Conservation (phyloP, 78 protist species). For the Protostelium mycophagum region DNA sequence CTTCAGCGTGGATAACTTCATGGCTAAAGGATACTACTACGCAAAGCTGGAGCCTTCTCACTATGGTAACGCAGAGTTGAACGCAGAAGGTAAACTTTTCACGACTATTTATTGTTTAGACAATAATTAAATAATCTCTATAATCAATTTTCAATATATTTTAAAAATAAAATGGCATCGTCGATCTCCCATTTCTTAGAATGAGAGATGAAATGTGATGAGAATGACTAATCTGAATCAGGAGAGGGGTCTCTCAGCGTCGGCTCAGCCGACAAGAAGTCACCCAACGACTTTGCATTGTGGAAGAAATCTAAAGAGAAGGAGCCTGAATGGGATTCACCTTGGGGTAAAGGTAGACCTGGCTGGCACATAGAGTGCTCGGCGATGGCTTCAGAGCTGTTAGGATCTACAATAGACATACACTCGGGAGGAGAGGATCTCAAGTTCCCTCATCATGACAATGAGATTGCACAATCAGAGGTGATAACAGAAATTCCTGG, state of each 20-base stretch:
- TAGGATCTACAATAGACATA: conserved; percentile 70
- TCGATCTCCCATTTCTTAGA: not conserved
- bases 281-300: conserved; percentile 78
- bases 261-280: conserved; percentile 24
- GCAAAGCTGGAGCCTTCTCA: conserved; percentile 76
- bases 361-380: conserved; percentile 99
- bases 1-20: conserved; percentile 68
- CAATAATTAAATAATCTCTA: too few species aligned
- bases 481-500: not conserved
- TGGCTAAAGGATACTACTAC: conserved; percentile 57
- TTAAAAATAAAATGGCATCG: not conserved
- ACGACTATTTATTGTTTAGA: too few species aligned
- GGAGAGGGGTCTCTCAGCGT: conserved; percentile 26
- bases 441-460: conserved; percentile 99
- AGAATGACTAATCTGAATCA: not conserved
- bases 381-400: conserved; percentile 85
- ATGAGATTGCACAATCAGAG: conserved; percentile 97
- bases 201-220: not conserved
- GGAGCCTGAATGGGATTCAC: conserved; percentile 78
- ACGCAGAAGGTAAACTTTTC: conserved; percentile 82
- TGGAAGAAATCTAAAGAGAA: conserved; percentile 88
- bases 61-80: conserved; percentile 41
- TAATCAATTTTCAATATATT: too few species aligned
- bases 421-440: conserved; percentile 97
- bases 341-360: conserved; percentile 99